Evolutionary conservation across 352 stramenopile genomes (phyloP).

Genomic region (Aphanomyces euteiches): DNA sequence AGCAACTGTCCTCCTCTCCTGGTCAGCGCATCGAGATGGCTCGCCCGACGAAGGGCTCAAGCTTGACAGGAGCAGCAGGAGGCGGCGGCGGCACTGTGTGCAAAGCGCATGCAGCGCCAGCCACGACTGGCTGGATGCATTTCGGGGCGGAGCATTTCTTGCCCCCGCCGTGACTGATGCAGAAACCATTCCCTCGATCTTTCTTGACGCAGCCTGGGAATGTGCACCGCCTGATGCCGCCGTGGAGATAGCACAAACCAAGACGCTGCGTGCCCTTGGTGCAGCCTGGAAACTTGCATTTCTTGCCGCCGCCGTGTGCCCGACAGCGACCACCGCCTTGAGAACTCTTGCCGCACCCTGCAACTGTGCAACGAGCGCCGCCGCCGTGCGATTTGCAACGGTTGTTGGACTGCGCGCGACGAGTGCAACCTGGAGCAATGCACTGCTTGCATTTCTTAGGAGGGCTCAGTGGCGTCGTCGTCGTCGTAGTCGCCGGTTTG

Average conservation of each 20-base stretch:
- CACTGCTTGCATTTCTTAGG: conserved; percentile 60
- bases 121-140: conserved; percentile 65
- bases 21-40: conserved; percentile 15
- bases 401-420: conserved; percentile 72
- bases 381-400: conserved; percentile 78
- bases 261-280: conserved; percentile 74
- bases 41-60: conserved; percentile 14
- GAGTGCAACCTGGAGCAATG: conserved; percentile 51
- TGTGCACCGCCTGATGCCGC: conserved; percentile 68
- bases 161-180: conserved; percentile 73
- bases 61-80: background rate
- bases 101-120: conserved; percentile 71
- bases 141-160: conserved; percentile 54
- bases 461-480: background rate
- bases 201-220: conserved; percentile 76
- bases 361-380: conserved; percentile 63
- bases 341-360: conserved; percentile 69
- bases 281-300: conserved; percentile 60
- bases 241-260: conserved; percentile 75
- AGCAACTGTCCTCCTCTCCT: background rate
- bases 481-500: background rate
- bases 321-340: conserved; percentile 66
- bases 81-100: conserved; percentile 40
- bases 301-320: conserved; percentile 64
- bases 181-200: conserved; percentile 76